Evolutionary conservation across 495 filamentous ascomycete species (phyloP), one percentile per base, ranked within the genome.

Genomic region (Aspergillus incahuasiensis): DNA sequence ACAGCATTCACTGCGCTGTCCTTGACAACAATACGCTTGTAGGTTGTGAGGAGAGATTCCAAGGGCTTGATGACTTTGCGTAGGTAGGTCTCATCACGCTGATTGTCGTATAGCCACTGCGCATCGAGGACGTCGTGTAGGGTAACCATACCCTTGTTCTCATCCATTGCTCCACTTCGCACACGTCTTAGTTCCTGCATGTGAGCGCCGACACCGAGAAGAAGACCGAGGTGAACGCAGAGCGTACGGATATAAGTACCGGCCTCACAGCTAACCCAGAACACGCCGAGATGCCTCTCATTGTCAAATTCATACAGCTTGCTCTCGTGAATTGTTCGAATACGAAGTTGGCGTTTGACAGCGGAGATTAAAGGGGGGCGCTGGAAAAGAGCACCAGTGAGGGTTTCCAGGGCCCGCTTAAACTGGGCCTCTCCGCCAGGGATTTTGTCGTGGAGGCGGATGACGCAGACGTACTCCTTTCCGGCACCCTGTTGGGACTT

Each of bases 261-360:
- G 57, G 94, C 94, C 74, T 98, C 94, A 71, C 94, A 98, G 72
- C 89, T 92, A 55, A 97, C 95, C 94, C 94, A 97, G 82, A 98
- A 98, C 30, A 97, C 91, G 71, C 87, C 95, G n/a, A 98, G 82
- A 67, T 97, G 90, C 57, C 94, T 84, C 54, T 97, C 91, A 69
- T 97, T 96, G 73, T 97, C 94, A 67, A 96, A 98, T 74, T 98
- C 92, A 63, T 91, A 87, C 32, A 96, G 77, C 74, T 92, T 92
- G 79, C 87, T 91, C 75, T 97, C 89, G 72, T 97, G 86, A 64
- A 97, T 96, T 11, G 94, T 96, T 70, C 94, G 85, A 67, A 97
- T 92, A 77, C 94, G 92, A 48, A 98, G 82, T 75, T 96, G 91
- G 69, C 94, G 86, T 86, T 98, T 98, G 67, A 98, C 94, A 59